Evolutionary conservation across 306 rosid species (phyloP), one percentile per base, ranked within the genome.

Genomic region (Trifolium dubium): DNA sequence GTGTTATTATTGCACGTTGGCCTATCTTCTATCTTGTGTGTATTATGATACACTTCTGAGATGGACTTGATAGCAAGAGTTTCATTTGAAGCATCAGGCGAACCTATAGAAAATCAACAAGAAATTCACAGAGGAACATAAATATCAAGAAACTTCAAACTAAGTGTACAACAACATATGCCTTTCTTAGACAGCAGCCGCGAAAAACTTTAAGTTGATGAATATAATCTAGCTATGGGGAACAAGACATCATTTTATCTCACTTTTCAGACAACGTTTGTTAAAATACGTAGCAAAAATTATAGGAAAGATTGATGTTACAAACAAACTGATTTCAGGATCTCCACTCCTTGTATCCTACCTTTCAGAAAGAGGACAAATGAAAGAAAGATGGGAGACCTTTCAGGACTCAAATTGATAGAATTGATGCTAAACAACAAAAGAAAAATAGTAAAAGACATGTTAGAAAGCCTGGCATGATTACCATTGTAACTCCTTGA

Each of bases 401-500:
- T 31, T 66, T 67, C 29, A 32, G 55, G 39, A 77, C 60, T 65
- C 12, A 11, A 51, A 60, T 8, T 61, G 54, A 77, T 40, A 77
- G 35, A 62, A 46, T 34, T 19, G 49, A 64, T 35, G 74, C 0
- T 43, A 40, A 78, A 31, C 12, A 54, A 56, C 30, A 15, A 60
- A 67, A 51, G 55, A n/a, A 60, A 67, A 54, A 65, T 3, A 29
- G 43, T 9, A 23, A 28, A 15, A 49, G 56, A 14, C 5, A 15
- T 6, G 6, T 50, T 51, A 64, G 39, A 50, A 79, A 56, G 60
- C 11, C 49, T 63, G 40, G 13, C 11, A 79, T 41, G 60, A 56
- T 50, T 77, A 87, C 96, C 92, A 64, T 66, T 66, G 56, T 30
- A 72, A 47, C 74, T 73, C 34, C 12, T n/a, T 58, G 79, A 68